Base-by-base conservation (phyloP, 768 basidiomycete species). In the Xerocomus spinulosus region DNA sequence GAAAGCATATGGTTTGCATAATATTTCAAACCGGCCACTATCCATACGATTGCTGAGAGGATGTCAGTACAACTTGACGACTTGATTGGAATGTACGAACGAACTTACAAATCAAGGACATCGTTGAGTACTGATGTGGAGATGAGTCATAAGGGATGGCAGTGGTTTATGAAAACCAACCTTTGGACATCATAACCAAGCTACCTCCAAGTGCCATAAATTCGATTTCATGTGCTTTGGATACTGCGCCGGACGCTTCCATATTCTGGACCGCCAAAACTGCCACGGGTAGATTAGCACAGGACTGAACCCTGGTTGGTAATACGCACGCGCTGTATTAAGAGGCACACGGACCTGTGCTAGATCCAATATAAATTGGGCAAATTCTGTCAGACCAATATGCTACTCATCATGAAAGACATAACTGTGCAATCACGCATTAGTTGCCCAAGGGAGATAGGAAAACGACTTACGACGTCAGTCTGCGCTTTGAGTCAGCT, bases 221-320 rank as follows among this genome's bases (percentile, higher is more conserved):
- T 71, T 96, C 92, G 48, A 94, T 82, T 52, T 87, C 83, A 59
- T 92, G 85, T 30, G 84, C 80, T 54, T 79, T 82, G 2, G 78
- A 75, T 37, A 95, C 78, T 2, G 79, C 77, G 8, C 85, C 81
- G 1, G 81, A 81, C 1, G 88, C 90, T 51, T 87, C 84, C 78
- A 95, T 83, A 60, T 97, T 95, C 69, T 96, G 93, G 15, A 94
- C 86, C 1, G 93, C 91, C 41, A 95, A 73, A 13, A 93, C 70
- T 73, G 43, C 10, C 43, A 50, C 40, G 26, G 38, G 42, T 15
- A 26, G 39, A 25, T 46, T 21, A 60, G 50, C 13, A 15, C 18
- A 32, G 8, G 6, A 24, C 13, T 9, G n/a, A n/a, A 32, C 33
- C 39, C 32, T 13, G 21, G 32, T 21, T n/a, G n/a, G 37, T 28